Evolutionary conservation across 2,329 filamentous ascomycete genomes (phyloP).

Genomic region (Pleomassaria siparia): DNA sequence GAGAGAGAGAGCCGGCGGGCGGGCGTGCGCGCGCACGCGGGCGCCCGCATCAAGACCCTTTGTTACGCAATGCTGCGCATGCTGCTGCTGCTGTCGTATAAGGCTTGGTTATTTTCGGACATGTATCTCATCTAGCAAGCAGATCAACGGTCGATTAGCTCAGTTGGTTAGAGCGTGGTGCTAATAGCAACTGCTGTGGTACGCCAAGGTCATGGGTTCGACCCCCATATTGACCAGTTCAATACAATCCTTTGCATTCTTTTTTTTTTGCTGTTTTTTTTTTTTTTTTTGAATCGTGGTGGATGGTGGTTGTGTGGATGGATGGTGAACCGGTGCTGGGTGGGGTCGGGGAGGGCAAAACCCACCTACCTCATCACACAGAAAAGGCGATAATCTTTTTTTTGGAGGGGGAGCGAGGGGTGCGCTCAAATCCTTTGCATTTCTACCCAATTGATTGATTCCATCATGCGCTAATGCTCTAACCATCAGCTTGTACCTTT

Average conservation of each 20-base stretch:
- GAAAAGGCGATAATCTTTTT: too few relatives aligned
- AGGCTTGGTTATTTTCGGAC: neutral
- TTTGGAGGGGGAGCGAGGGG: too few relatives aligned
- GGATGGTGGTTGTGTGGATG: neutral
- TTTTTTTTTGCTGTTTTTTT: neutral
- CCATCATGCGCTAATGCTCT: neutral
- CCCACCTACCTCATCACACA: too few relatives aligned
- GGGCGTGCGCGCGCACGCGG: too few relatives aligned
- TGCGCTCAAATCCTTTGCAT: neutral
- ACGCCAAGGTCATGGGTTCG: constrained; percentile 4
- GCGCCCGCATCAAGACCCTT: neutral
- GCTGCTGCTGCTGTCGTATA: neutral
- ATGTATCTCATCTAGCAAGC: neutral
- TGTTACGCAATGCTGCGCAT: neutral
- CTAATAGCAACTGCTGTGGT: neutral
- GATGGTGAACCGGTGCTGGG: neutral
- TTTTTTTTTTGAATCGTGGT: too few relatives aligned
- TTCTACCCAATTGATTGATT: neutral
- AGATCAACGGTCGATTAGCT: constrained; percentile 4
- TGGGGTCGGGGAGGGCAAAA: too few relatives aligned
- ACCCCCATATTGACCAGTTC: constrained; percentile 1
- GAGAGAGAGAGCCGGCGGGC: too few relatives aligned
- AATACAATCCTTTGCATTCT: neutral
- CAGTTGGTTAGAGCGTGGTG: constrained; percentile 2
- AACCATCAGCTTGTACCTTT: neutral